These are phyloP conservation scores for Aspergillus asperescens DNA, from an alignment of 495 filamentous ascomycete species.

Conservation along the genomic window DNA sequence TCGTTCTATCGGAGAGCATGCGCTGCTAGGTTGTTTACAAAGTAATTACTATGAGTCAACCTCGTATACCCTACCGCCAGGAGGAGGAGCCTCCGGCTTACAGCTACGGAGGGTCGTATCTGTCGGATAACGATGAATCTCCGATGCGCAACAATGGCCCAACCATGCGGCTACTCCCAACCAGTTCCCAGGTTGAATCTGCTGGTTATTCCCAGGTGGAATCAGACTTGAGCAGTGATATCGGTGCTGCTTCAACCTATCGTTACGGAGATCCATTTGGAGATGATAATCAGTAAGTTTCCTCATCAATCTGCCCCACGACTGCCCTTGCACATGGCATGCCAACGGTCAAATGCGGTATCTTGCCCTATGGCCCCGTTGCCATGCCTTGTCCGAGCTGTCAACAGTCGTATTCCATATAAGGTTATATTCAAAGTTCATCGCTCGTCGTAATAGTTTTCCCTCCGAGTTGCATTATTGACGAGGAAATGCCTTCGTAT, in stretches of 20 bases:
- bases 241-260: conserved; percentile 14
- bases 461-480: too few species aligned
- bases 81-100: conserved; percentile 44
- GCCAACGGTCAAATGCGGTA: conserved; percentile 12
- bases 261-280: conserved; percentile 18
- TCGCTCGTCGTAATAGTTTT: background rate
- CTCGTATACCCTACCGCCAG: conserved; percentile 25
- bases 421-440: background rate
- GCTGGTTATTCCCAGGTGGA: conserved; percentile 41
- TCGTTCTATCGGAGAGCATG: conserved; percentile 22
- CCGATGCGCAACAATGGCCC: conserved; percentile 33
- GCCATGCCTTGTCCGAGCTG: conserved; percentile 10
- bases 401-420: background rate
- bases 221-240: conserved; percentile 21
- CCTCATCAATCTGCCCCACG: background rate
- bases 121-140: conserved; percentile 13
- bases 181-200: conserved; percentile 43
- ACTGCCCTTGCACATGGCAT: conserved; percentile 14
- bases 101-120: conserved; percentile 27
- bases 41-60: conserved; percentile 26
- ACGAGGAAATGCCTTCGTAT: too few species aligned
- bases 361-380: conserved; percentile 1
- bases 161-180: conserved; percentile 58
- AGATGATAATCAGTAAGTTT: conserved; percentile 20
- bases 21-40: conserved; percentile 17